A percentile compares a stretch with the other conserved stretches of the same genome.
Evolutionary conservation across 768 basidiomycete genomes (phyloP).

Genomic region (Leucocoprinus sp.): DNA sequence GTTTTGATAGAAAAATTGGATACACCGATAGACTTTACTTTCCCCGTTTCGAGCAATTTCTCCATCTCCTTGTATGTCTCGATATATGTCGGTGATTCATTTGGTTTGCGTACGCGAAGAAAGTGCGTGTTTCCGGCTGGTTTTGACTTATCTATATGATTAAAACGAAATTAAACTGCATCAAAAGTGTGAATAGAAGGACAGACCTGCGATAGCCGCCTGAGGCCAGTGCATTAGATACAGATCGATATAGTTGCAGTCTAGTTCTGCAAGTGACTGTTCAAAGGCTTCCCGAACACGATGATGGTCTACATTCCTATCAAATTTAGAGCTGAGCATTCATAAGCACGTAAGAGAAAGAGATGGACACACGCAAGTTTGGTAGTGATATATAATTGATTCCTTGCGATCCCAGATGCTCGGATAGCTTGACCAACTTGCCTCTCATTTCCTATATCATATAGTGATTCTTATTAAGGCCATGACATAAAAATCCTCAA

Average conservation of each 20-base stretch:
- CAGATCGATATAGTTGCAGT: constrained; percentile 35
- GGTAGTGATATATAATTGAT: constrained; percentile 41
- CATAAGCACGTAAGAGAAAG: neutral
- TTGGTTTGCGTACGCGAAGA: constrained; percentile 11
- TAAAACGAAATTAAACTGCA: neutral
- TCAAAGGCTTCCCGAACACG: constrained; percentile 30
- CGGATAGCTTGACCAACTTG: constrained; percentile 37
- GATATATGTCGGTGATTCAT: constrained; percentile 19
- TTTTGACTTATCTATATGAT: neutral
- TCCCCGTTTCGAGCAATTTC: constrained; percentile 24
- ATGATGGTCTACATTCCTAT: constrained; percentile 19
- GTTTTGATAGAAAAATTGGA: constrained; percentile 49
- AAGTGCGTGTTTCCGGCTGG: constrained; percentile 1
- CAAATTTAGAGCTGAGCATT: neutral
- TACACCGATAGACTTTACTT: constrained; percentile 44
- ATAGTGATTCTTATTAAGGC: too few species aligned
- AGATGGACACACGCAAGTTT: constrained; percentile 30
- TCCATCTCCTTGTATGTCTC: constrained; percentile 22
- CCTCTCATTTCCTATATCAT: constrained; percentile 31
- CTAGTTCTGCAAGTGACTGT: constrained; percentile 27
- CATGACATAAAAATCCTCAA: neutral
- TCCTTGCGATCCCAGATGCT: constrained; percentile 37
- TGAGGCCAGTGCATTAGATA: constrained; percentile 23
- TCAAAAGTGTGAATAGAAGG: neutral
- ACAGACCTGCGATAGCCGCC: constrained; percentile 7